phyloP scores from a whole-genome alignment of 495 filamentous ascomycete genomes.

The Aspergillus bertholletiae region DNA sequence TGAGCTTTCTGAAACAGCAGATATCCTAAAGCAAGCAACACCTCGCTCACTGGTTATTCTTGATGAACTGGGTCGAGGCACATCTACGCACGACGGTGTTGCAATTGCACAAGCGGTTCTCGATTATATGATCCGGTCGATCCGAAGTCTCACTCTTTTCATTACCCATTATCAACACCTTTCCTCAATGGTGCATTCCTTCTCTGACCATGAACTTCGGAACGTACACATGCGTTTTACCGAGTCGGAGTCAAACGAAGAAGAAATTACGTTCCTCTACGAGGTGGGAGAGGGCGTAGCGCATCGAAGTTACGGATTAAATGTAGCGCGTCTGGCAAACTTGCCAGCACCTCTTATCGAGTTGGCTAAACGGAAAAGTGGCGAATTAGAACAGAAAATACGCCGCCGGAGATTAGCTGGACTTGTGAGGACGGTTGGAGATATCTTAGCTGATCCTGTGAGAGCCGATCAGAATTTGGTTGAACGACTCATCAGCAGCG shows the following conservation, averaged over 20 bases:
- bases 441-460: constrained; percentile 35
- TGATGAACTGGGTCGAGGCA: constrained; percentile 93
- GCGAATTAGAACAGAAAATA: constrained; percentile 73
- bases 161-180: constrained; percentile 96
- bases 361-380: constrained; percentile 72
- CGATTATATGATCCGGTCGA: constrained; percentile 72
- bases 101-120: constrained; percentile 94
- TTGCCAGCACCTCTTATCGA: constrained; percentile 74
- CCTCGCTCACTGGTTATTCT: constrained; percentile 79
- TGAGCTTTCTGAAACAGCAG: constrained; percentile 85
- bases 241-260: constrained; percentile 40
- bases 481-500: constrained; percentile 32
- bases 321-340: constrained; percentile 84
- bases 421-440: constrained; percentile 34
- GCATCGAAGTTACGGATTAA: constrained; percentile 89
- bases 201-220: constrained; percentile 55
- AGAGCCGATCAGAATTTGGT: constrained; percentile 25
- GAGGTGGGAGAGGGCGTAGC: constrained; percentile 84
- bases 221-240: constrained; percentile 87
- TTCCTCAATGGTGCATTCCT: constrained; percentile 63
- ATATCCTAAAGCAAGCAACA: constrained; percentile 86
- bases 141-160: constrained; percentile 78
- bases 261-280: constrained; percentile 75
- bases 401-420: constrained; percentile 52
- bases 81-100: constrained; percentile 90